phyloP scores from a whole-genome alignment of 441 rosid genomes.

The Jatropha podagrica region DNA sequence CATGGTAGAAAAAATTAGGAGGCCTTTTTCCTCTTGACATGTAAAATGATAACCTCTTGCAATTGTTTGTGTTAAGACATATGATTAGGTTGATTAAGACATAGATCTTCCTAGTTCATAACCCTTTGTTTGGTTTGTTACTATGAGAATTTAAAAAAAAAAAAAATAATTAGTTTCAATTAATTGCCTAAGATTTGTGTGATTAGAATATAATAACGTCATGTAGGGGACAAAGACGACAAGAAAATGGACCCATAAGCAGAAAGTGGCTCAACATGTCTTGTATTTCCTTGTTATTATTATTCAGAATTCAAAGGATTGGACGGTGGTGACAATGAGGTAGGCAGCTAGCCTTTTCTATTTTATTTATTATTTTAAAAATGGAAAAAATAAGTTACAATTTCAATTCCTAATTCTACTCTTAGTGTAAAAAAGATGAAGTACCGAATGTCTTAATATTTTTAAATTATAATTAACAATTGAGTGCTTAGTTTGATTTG shows the following conservation, averaged over 20 bases:
- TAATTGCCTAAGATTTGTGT: background rate
- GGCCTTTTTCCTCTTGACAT: background rate
- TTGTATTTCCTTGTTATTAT: too few species aligned
- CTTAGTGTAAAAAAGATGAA: too few species aligned
- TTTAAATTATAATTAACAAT: too few species aligned
- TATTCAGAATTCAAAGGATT: background rate
- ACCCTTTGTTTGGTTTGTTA: background rate
- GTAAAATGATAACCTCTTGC: background rate
- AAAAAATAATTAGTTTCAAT: too few species aligned
- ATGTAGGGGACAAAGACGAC: background rate
- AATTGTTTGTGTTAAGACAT: background rate
- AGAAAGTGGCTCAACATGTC: background rate
- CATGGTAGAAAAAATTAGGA: background rate
- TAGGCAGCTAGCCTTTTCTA: background rate
- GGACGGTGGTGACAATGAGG: background rate
- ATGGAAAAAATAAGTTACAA: too few species aligned
- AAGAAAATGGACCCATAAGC: background rate
- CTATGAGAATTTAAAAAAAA: too few species aligned
- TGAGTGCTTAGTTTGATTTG: too few species aligned
- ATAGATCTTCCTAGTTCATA: background rate
- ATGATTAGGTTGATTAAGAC: constrained; percentile 3
- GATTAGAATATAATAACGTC: background rate
- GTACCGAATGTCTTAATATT: too few species aligned
- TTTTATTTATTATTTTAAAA: background rate
- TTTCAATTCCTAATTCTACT: too few species aligned